phyloP scores from a whole-genome alignment of 2,329 filamentous ascomycete genomes.

The Neonectria sp. region DNA sequence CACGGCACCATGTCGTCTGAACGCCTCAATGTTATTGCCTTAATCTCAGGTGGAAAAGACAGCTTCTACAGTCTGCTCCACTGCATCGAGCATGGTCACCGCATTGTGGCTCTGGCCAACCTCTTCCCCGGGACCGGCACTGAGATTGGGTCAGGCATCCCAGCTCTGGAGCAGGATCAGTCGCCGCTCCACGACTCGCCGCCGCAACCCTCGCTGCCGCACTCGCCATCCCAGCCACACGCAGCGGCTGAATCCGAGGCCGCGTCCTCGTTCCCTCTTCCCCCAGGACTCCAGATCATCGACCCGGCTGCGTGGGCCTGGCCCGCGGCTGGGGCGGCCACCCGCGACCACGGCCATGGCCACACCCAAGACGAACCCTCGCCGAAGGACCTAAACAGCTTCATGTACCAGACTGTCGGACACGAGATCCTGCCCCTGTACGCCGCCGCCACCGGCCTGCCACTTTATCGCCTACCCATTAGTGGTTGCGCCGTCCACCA shows the following conservation, averaged over 20 bases:
- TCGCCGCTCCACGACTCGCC: conserved; percentile 6
- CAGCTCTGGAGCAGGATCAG: conserved; percentile 6
- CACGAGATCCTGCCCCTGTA: conserved; percentile 91
- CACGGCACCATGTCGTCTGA: conserved; percentile 57
- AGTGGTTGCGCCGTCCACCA: conserved; percentile 79
- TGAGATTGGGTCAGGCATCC: conserved; percentile 24
- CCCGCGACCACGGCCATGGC: conserved; percentile 19
- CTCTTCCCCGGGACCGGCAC: conserved; percentile 69
- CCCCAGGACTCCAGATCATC: conserved; percentile 41
- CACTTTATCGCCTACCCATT: conserved; percentile 87
- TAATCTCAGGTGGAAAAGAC: conserved; percentile 97
- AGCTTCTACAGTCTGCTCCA: conserved; percentile 95
- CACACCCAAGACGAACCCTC: conserved; percentile 30
- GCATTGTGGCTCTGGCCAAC: conserved; percentile 90
- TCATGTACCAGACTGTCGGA: conserved; percentile 99
- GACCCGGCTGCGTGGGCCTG: conserved; percentile 39
- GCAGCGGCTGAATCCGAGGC: conserved; percentile 8
- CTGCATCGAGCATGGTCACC: conserved; percentile 88
- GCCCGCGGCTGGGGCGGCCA: conserved; percentile 25
- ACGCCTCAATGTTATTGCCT: conserved; percentile 83
- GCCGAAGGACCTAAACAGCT: conserved; percentile 84
- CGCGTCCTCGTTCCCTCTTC: conserved; percentile 31
- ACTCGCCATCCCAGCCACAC: conserved; percentile 28
- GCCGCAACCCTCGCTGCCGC: background rate
- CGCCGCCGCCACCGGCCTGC: conserved; percentile 81